Conservation (phyloP, 371 early-diverging fungal species). For the Coemansia sp. region DNA sequence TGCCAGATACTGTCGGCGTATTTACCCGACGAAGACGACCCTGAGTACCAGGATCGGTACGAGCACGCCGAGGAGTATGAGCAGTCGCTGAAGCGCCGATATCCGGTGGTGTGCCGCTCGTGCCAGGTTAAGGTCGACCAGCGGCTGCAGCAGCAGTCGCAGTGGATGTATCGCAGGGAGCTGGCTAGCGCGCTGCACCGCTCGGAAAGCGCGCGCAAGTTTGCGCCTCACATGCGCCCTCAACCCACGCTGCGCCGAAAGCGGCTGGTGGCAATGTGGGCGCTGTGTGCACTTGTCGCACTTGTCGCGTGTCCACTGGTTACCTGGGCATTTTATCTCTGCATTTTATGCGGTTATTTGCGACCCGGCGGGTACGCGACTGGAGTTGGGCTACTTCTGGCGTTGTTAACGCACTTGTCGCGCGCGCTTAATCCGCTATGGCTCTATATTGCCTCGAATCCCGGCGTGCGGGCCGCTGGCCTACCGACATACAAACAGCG, state of each 20-base stretch:
- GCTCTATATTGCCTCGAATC: slow-evolving; percentile 28
- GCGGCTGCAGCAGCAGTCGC: slow-evolving; percentile 34
- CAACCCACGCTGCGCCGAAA: slow-evolving; percentile 30
- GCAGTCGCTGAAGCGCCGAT: slow-evolving; percentile 20
- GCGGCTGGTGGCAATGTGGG: slow-evolving; percentile 23
- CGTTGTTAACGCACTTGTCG: slow-evolving; percentile 15
- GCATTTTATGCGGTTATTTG: neutral
- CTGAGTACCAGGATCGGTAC: slow-evolving; percentile 19
- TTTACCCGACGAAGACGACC: slow-evolving; percentile 39
- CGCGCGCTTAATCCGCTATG: slow-evolving; percentile 40
- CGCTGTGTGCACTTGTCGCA: slow-evolving; percentile 10
- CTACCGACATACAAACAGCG: slow-evolving; percentile 30
- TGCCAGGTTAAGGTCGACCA: slow-evolving; percentile 40
- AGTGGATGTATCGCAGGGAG: slow-evolving; percentile 33
- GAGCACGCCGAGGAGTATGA: slow-evolving; percentile 31
- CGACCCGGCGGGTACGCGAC: neutral
- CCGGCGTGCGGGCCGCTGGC: slow-evolving; percentile 30
- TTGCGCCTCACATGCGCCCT: slow-evolving; percentile 17
- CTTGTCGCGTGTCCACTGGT: slow-evolving; percentile 12
- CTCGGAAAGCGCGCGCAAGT: slow-evolving; percentile 21
- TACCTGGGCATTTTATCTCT: slow-evolving; percentile 8
- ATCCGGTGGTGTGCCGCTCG: slow-evolving; percentile 35
- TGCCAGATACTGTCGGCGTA: slow-evolving; percentile 35
- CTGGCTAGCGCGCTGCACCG: slow-evolving; percentile 31
- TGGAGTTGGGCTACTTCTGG: slow-evolving; percentile 10